Evolutionary conservation across 192 early-diverging fungal species (phyloP).

Genomic region (Helicostylum pulchrum): DNA sequence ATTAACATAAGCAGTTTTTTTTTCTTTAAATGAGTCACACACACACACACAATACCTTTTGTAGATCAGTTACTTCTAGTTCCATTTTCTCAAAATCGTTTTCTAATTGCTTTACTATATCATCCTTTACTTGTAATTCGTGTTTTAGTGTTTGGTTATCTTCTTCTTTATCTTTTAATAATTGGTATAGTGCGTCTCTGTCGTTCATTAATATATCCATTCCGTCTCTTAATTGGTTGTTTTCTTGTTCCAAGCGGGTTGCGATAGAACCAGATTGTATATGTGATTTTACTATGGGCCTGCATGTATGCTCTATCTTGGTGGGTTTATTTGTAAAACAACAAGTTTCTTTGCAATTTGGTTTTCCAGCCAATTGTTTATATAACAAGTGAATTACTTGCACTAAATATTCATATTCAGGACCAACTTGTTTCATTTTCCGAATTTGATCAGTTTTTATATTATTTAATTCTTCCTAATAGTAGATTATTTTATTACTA

Average conservation of each 20-base stretch:
- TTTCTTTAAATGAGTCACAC: not conserved
- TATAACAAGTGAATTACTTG: conserved; percentile 40
- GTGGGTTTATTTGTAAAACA: conserved; percentile 34
- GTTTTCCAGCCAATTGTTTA: conserved; percentile 33
- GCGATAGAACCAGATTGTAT: conserved; percentile 14
- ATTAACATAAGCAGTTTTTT: not conserved
- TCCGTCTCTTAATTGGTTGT: conserved; percentile 17
- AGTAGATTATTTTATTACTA: too few species aligned
- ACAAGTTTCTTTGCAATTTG: conserved; percentile 32
- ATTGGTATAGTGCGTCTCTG: conserved; percentile 21
- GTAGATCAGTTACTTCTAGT: conserved; percentile 23
- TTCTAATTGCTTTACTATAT: conserved; percentile 36
- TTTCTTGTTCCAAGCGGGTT: conserved; percentile 25
- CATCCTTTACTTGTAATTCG: conserved; percentile 37
- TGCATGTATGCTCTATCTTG: conserved; percentile 31
- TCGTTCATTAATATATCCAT: conserved; percentile 20
- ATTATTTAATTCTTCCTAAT: conserved; percentile 28
- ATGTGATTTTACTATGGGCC: conserved; percentile 33
- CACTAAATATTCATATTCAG: conserved; percentile 44
- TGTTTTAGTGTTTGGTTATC: conserved; percentile 30
- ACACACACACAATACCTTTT: conserved; percentile 18
- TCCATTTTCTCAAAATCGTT: conserved; percentile 37
- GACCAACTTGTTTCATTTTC: conserved; percentile 31
- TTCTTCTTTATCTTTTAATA: conserved; percentile 33
- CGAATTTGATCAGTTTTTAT: conserved; percentile 26